A percentile compares a stretch with the other conserved stretches of the same genome.
phyloP scores from a whole-genome alignment of 2,329 filamentous ascomycete species.

The Paradendryphiella salina region DNA sequence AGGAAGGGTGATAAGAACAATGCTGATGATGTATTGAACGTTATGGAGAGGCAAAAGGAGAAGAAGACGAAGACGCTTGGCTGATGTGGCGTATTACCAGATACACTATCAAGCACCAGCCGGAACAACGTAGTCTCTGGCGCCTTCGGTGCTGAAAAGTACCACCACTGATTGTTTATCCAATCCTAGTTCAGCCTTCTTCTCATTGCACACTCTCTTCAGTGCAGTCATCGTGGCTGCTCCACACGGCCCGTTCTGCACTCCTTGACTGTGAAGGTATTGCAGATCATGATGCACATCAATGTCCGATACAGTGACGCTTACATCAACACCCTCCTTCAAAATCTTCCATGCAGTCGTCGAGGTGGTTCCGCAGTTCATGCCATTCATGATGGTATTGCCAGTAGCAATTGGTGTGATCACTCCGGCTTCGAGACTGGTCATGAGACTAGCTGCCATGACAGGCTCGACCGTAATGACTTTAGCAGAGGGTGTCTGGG shows the following conservation, averaged over 20 bases:
- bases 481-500: constrained; percentile 33
- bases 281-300: constrained; percentile 64
- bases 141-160: constrained; percentile 69
- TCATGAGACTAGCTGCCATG: constrained; percentile 61
- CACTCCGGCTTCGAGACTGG: constrained; percentile 56
- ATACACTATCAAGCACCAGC: constrained; percentile 12
- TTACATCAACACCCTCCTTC: constrained; percentile 61
- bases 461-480: constrained; percentile 73
- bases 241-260: constrained; percentile 66
- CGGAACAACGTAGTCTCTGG: constrained; percentile 27
- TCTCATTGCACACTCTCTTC: constrained; percentile 50
- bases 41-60: constrained; percentile 65
- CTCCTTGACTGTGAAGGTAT: constrained; percentile 54
- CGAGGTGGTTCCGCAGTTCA: constrained; percentile 73
- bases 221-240: constrained; percentile 63
- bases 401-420: constrained; percentile 58
- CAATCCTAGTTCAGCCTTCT: constrained; percentile 44
- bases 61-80: constrained; percentile 32
- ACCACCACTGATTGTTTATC: constrained; percentile 61
- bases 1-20: constrained; percentile 78
- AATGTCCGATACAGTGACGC: constrained; percentile 62
- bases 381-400: constrained; percentile 71
- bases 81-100: neutral
- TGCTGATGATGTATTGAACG: constrained; percentile 76
- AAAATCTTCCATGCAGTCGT: constrained; percentile 66